Percentiles rank a stretch among this genome's conserved stretches.
Conservation (phyloP, 129 eudicot species). For the Flaveria sonorensis region DNA sequence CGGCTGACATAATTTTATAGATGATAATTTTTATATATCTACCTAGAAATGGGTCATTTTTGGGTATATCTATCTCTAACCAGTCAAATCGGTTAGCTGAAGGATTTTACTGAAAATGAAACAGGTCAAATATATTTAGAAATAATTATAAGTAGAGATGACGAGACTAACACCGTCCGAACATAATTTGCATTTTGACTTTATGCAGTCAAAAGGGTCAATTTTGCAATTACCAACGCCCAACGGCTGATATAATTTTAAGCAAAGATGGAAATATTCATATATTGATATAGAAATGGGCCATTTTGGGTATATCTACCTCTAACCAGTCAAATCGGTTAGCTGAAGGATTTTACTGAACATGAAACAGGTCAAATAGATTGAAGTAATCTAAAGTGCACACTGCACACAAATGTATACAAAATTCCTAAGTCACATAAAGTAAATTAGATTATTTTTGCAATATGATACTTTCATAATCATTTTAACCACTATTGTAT, state of each 20-base stretch:
- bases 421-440: background rate
- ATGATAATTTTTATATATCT: background rate
- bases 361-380: background rate
- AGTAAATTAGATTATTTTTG: background rate
- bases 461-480: background rate
- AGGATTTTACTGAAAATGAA: constrained; percentile 1
- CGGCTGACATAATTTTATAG: too few species aligned
- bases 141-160: background rate
- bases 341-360: background rate
- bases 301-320: background rate
- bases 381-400: background rate
- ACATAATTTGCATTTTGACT: constrained; percentile 2
- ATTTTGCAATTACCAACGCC: background rate
- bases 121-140: background rate
- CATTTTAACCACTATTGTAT: background rate
- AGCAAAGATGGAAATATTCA: background rate
- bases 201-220: background rate
- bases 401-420: background rate
- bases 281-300: background rate
- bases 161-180: background rate
- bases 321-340: background rate
- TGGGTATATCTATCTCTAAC: background rate
- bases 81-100: background rate
- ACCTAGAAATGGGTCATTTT: background rate
- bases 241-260: background rate